Base-by-base conservation (phyloP, 306 rosid genomes). In the Castanea mollissima region DNA sequence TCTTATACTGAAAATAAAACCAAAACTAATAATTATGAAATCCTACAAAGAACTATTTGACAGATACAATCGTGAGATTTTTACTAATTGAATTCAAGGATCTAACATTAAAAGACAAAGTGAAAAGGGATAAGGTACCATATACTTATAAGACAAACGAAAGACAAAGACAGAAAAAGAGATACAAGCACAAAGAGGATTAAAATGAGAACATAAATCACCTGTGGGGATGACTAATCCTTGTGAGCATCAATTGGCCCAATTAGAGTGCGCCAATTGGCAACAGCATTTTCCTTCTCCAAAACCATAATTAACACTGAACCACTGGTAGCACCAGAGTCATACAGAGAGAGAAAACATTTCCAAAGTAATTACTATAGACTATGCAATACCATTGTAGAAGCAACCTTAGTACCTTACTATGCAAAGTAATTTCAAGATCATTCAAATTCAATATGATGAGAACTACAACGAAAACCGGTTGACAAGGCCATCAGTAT, bases 241-340 rank as follows among this genome's bases (percentile, higher is more conserved):
- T 82, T 88, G 71, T 14, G 82, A 29, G 97, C 87, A 92, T 94
- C 97, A 19, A 97, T 94, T 76, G 98, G 98, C 14, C 98, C 98
- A 86, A 94, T 92, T 73, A 92, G 69, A 79, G 91, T 84, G 13
- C 98, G 97, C 98, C 98, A 94, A 78, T 90, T 92, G n/a, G 85
- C 88, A 21, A 94, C 81, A 31, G 98, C 97, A 55, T 91, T 86
- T 85, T 91, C 90, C 91, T 91, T 94, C 86, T 92, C 97, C 86
- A 94, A 83, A 76, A 92, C 75, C 98, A 94, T 85, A 75, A 87
- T 59, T 74, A 88, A 81, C 71, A 92, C 91, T 27, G 94, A 90
- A 34, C 97, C 97, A 81, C 97, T 94, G 85, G 75, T 27, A 57
- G 74, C 27, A 74, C 38, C 51, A 55, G 54, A 74, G 77, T 80